Percentiles rank a stretch among this genome's conserved stretches.
Evolutionary conservation across 208 protist species (phyloP).

Genomic region (Leishmania guyanensis): DNA sequence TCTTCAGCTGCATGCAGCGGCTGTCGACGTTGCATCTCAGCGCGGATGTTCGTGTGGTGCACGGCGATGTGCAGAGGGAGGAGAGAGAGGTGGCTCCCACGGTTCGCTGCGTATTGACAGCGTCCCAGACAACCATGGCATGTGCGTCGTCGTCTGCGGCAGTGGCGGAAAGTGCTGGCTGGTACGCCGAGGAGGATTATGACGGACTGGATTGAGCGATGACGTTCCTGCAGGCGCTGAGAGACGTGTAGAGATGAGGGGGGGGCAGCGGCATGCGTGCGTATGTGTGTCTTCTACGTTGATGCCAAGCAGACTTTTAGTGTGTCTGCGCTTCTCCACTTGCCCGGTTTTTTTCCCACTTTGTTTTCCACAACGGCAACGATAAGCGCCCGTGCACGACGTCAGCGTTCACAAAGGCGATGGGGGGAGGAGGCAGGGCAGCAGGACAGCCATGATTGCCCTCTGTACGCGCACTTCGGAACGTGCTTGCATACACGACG

Average conservation of each 20-base stretch:
- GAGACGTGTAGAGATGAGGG: background rate
- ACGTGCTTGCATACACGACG: background rate
- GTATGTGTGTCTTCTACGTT: background rate
- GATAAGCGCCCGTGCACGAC: background rate
- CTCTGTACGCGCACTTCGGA: background rate
- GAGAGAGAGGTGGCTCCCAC: constrained; percentile 14
- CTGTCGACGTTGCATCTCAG: constrained; percentile 13
- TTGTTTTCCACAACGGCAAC: background rate
- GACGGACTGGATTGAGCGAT: constrained; percentile 29
- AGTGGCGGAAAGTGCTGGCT: constrained; percentile 1
- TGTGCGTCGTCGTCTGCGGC: background rate
- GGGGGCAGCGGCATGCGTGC: background rate
- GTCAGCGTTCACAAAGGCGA: no score
- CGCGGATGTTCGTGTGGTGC: constrained; percentile 17
- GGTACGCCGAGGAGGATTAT: constrained; percentile 33
- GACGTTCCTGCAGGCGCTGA: background rate
- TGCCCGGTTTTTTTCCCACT: background rate
- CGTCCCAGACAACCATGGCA: background rate
- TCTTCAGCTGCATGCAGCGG: constrained; percentile 34
- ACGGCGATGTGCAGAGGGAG: constrained; percentile 21
- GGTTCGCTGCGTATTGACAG: constrained; percentile 7
- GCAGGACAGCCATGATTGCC: background rate
- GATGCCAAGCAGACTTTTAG: background rate
- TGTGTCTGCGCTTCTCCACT: background rate
- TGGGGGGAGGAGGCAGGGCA: background rate